Conservation (phyloP, 2,329 filamentous ascomycete genomes). For the Botrytis pseudocinerea region DNA sequence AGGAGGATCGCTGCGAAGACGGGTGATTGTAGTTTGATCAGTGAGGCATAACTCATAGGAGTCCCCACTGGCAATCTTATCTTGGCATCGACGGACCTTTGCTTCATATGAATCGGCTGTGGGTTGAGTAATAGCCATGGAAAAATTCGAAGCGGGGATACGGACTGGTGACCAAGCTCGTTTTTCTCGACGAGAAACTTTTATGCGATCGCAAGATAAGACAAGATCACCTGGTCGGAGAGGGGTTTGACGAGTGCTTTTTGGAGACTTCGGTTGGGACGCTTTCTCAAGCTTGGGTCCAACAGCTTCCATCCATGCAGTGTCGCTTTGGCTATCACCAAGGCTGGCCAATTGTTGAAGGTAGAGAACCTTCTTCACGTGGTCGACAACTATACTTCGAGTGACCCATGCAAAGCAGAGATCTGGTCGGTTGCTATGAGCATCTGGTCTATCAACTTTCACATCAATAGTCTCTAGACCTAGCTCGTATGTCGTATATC, state of each 20-base stretch:
- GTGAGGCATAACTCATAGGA: slow-evolving; percentile 47
- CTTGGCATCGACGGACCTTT: slow-evolving; percentile 42
- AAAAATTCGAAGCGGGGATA: not conserved
- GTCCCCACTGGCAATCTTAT: slow-evolving; percentile 43
- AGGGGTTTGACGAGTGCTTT: slow-evolving; percentile 12
- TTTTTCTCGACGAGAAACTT: slow-evolving; percentile 19
- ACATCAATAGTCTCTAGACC: slow-evolving; percentile 56
- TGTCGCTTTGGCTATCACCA: slow-evolving; percentile 40
- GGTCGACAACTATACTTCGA: slow-evolving; percentile 64
- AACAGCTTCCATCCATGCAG: slow-evolving; percentile 29
- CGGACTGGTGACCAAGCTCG: slow-evolving; percentile 22
- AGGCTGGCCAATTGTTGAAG: slow-evolving; percentile 55
- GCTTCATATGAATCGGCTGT: slow-evolving; percentile 38
- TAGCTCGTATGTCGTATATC: slow-evolving; percentile 68
- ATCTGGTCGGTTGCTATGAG: slow-evolving; percentile 49
- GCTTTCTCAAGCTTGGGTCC: slow-evolving; percentile 24
- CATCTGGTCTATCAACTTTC: slow-evolving; percentile 26
- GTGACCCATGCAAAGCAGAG: slow-evolving; percentile 64
- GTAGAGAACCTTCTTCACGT: slow-evolving; percentile 54
- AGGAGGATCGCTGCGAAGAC: slow-evolving; percentile 18
- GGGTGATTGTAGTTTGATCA: slow-evolving; percentile 36
- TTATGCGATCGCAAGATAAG: slow-evolving; percentile 19
- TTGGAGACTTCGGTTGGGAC: slow-evolving; percentile 19
- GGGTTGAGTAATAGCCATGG: slow-evolving; percentile 33
- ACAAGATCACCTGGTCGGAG: slow-evolving; percentile 13